Conservation (phyloP, 345 rosid genomes). For the Aurinia saxatilis region DNA sequence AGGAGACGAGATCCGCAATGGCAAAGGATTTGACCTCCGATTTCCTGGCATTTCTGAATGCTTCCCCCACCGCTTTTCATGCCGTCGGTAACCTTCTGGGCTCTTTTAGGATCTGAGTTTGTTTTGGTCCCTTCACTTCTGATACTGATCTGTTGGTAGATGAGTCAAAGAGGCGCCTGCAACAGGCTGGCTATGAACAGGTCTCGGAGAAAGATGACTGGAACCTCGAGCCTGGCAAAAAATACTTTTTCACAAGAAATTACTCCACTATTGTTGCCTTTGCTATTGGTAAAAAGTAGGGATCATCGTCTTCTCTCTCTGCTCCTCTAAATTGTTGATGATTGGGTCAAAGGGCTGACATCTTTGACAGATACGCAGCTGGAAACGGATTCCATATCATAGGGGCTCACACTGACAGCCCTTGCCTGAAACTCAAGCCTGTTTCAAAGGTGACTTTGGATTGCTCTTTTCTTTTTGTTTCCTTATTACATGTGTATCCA, state of each 20-base stretch:
- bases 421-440: conserved; percentile 91
- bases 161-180: conserved; percentile 71
- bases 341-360: no score
- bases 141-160: conserved; percentile 37
- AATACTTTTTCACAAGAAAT: conserved; percentile 87
- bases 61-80: conserved; percentile 97
- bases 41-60: conserved; percentile 72
- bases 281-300: conserved; percentile 80
- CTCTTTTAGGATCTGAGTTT: no score
- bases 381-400: conserved; percentile 86
- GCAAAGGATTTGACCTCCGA: conserved; percentile 35
- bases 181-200: conserved; percentile 62
- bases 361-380: conserved; percentile 56
- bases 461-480: no score
- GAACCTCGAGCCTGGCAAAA: conserved; percentile 70
- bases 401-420: conserved; percentile 97
- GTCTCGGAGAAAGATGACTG: conserved; percentile 80
- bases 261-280: conserved; percentile 89
- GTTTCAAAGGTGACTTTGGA: conserved; percentile 47
- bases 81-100: conserved; percentile 62
- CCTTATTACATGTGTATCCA: no score
- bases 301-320: no score
- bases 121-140: no score
- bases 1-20: conserved; percentile 17
- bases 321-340: no score